Conservation (phyloP, 805 yeast species). For the Candida tallmaniae region DNA sequence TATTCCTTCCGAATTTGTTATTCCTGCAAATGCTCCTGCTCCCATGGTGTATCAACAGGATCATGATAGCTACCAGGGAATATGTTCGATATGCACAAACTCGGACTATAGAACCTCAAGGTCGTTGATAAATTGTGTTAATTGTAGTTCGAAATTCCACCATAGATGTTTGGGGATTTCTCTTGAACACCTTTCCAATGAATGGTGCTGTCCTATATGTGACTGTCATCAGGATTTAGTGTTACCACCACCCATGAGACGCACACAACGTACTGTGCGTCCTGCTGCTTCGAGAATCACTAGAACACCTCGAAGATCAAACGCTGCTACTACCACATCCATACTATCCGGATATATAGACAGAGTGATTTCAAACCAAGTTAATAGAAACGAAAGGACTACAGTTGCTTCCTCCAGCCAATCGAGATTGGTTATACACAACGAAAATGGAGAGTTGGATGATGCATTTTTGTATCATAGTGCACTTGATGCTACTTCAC, state of each 20-base stretch:
- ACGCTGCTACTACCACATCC: neutral
- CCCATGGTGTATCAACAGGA: neutral
- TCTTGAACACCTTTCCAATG: slow-evolving; percentile 8
- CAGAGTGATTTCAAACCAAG: neutral
- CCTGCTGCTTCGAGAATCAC: neutral
- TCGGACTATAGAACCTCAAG: slow-evolving; percentile 23
- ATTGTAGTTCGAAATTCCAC: slow-evolving; percentile 40
- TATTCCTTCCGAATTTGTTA: slow-evolving; percentile 34
- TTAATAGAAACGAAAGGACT: neutral
- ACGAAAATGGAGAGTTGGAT: slow-evolving; percentile 27
- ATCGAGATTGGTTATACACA: slow-evolving; percentile 19
- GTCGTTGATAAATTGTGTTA: slow-evolving; percentile 22
- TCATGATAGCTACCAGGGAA: slow-evolving; percentile 1
- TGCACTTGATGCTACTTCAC: neutral
- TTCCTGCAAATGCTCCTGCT: slow-evolving; percentile 11
- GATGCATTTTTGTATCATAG: slow-evolving; percentile 21
- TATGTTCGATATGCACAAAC: slow-evolving; percentile 26
- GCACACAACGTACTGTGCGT: neutral
- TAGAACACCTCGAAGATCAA: neutral
- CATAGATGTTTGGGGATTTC: slow-evolving; percentile 32
- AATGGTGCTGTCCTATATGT: slow-evolving; percentile 52
- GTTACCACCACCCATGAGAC: neutral
- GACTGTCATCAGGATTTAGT: slow-evolving; percentile 34
- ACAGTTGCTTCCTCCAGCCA: neutral
- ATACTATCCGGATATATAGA: neutral